These are phyloP conservation scores for Fusarium verticillioides DNA, from an alignment of 2,329 filamentous ascomycete species.

Conservation along the genomic window DNA sequence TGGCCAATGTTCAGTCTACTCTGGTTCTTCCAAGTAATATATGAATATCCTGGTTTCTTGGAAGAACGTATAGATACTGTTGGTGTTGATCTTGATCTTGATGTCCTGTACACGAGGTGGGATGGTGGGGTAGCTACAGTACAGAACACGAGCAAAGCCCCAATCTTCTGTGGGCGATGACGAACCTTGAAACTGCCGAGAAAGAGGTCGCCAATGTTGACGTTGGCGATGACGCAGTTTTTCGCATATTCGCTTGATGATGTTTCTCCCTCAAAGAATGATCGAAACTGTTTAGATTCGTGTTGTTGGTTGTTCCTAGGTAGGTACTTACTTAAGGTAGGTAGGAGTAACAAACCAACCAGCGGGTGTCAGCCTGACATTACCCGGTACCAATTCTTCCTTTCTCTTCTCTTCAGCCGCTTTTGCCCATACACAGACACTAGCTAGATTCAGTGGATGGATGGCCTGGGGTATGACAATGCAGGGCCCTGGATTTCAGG, in stretches of 20 bases:
- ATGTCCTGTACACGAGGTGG: neutral
- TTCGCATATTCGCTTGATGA: neutral
- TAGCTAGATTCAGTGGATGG: neutral
- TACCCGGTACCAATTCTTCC: neutral
- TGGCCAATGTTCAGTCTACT: neutral
- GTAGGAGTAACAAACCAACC: neutral
- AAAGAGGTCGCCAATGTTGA: neutral
- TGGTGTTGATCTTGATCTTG: neutral
- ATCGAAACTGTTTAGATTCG: neutral
- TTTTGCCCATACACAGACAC: neutral
- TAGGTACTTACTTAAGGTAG: neutral
- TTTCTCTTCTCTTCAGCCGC: neutral
- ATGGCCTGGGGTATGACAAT: neutral
- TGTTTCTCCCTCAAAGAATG: neutral
- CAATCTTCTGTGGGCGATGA: neutral
- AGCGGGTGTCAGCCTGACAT: neutral
- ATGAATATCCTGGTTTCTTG: neutral
- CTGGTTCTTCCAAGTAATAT: too few relatives aligned
- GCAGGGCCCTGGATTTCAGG: slow-evolving; percentile 11
- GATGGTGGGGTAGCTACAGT: slow-evolving; percentile 1
- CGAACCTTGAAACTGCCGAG: neutral
- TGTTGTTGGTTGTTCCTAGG: neutral
- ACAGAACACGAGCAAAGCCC: slow-evolving; percentile 16
- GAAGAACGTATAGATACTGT: neutral
- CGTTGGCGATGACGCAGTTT: neutral